phyloP scores from a whole-genome alignment of 1,139 yeast genomes.

The Candida glucosophila region DNA sequence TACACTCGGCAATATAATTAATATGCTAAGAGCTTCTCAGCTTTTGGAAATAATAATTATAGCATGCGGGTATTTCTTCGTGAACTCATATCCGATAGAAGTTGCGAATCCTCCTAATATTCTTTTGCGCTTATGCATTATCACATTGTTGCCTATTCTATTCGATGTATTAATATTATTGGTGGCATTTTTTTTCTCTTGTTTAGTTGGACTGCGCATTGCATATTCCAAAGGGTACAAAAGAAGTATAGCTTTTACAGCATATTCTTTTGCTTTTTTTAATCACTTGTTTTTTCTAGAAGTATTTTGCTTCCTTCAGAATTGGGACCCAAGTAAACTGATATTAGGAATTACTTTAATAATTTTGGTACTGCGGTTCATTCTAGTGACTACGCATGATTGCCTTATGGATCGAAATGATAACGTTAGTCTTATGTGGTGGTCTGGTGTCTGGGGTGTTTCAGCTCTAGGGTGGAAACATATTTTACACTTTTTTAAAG shows the following conservation, averaged over 20 bases:
- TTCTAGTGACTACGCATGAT: constrained; percentile 31
- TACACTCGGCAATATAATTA: not conserved
- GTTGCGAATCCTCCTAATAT: constrained; percentile 21
- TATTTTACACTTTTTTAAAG: constrained; percentile 47
- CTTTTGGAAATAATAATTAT: constrained; percentile 19
- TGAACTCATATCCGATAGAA: constrained; percentile 36
- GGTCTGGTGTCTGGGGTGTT: constrained; percentile 60
- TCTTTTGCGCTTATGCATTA: constrained; percentile 29
- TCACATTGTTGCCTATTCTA: constrained; percentile 40
- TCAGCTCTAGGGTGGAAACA: constrained; percentile 45
- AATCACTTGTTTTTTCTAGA: constrained; percentile 40
- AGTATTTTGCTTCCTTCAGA: constrained; percentile 42
- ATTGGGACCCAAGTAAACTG: constrained; percentile 42
- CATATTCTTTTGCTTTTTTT: constrained; percentile 34
- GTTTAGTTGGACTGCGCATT: constrained; percentile 37
- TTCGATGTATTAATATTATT: constrained; percentile 33
- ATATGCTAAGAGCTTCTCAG: constrained; percentile 21
- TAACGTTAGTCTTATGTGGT: constrained; percentile 49
- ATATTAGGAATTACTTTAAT: constrained; percentile 39
- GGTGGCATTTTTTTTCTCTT: constrained; percentile 31
- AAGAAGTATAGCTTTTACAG: constrained; percentile 32
- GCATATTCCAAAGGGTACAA: constrained; percentile 33
- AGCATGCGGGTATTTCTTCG: constrained; percentile 32
- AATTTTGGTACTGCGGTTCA: constrained; percentile 32
- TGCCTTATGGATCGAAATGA: constrained; percentile 38